Percentiles rank a stretch among this genome's conserved stretches.
Conservation (phyloP, 2,329 filamentous ascomycete genomes). For the Alternaria sp. region DNA sequence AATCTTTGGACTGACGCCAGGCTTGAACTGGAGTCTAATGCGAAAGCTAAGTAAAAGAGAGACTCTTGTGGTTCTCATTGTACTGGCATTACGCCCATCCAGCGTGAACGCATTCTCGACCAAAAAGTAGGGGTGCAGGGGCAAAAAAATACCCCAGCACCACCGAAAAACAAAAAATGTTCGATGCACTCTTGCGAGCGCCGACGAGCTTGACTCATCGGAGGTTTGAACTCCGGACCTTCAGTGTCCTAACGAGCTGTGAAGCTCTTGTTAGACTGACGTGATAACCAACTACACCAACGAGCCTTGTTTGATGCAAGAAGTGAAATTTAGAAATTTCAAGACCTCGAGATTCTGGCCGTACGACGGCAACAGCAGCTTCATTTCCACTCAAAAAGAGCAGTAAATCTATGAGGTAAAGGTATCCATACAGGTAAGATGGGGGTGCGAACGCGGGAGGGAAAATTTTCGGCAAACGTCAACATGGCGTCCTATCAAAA, state of each 20-base stretch:
- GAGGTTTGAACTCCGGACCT: conserved; percentile 1
- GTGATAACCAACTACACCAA: conserved; percentile 57
- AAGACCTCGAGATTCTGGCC: background rate
- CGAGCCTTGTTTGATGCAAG: conserved; percentile 25
- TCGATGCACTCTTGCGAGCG: background rate
- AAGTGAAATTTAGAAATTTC: accelerated
- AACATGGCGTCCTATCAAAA: background rate
- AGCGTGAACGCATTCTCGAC: background rate
- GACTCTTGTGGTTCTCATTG: background rate
- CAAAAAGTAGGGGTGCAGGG: background rate
- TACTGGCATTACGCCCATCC: accelerated
- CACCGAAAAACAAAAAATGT: background rate
- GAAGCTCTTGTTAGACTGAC: conserved; percentile 51
- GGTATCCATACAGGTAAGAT: background rate
- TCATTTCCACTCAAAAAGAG: background rate
- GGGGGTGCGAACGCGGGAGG: background rate
- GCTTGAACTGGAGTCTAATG: background rate
- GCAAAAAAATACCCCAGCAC: background rate
- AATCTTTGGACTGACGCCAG: background rate
- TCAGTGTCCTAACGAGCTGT: background rate
- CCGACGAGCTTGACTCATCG: background rate
- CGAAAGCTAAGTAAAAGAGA: background rate
- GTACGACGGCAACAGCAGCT: background rate
- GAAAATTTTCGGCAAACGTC: background rate
- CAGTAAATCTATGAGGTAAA: background rate